A percentile compares a stretch with the other conserved stretches of the same genome.
phyloP scores from a whole-genome alignment of 169 alveolate species.

The Pseudocohnilembus persalinus region DNA sequence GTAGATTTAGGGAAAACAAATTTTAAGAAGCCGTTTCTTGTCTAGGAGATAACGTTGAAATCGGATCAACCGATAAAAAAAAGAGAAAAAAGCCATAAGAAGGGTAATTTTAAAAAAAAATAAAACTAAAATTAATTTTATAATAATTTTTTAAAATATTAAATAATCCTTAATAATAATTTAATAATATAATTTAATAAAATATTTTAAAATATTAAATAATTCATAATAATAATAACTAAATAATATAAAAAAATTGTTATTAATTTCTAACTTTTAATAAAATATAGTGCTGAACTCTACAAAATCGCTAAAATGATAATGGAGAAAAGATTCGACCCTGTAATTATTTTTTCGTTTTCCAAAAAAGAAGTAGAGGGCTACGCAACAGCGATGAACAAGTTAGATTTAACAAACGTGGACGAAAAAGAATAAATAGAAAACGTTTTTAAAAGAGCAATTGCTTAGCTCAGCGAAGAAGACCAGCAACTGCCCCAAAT shows the following conservation, averaged over 20 bases:
- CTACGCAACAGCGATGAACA: slow-evolving; percentile 90
- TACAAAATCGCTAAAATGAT: slow-evolving; percentile 94
- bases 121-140: too few relatives aligned
- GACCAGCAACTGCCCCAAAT: slow-evolving; percentile 94
- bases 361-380: slow-evolving; percentile 97
- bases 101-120: slow-evolving; percentile 33
- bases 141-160: too few relatives aligned
- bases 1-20: slow-evolving; percentile 76
- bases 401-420: slow-evolving; percentile 78
- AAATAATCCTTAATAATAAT: too few relatives aligned
- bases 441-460: slow-evolving; percentile 95
- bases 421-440: slow-evolving; percentile 92
- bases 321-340: slow-evolving; percentile 90
- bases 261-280: not conserved
- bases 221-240: too few relatives aligned
- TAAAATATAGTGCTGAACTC: slow-evolving; percentile 78
- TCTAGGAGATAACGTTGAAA: slow-evolving; percentile 77
- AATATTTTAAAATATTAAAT: too few relatives aligned
- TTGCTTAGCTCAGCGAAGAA: slow-evolving; percentile 95
- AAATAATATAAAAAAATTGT: not conserved
- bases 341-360: slow-evolving; percentile 97
- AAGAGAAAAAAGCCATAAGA: slow-evolving; percentile 53
- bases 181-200: too few relatives aligned
- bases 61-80: slow-evolving; percentile 51
- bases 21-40: slow-evolving; percentile 83